Conservation (phyloP, 805 yeast genomes). For the Clavispora asparagi region DNA sequence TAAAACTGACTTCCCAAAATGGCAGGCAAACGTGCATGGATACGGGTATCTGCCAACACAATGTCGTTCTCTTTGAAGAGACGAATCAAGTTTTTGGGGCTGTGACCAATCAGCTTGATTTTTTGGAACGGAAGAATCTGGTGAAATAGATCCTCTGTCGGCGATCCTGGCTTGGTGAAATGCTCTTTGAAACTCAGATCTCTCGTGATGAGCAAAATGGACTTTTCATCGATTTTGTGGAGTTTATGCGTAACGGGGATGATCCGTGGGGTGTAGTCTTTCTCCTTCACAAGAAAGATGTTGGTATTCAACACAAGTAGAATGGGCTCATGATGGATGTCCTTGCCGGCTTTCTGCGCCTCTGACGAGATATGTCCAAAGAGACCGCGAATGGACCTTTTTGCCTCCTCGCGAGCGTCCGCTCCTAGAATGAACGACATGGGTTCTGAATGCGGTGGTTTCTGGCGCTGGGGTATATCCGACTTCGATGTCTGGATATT, state of each 20-base stretch:
- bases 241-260: slow-evolving; percentile 53
- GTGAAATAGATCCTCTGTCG: slow-evolving; percentile 57
- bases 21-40: slow-evolving; percentile 54
- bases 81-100: slow-evolving; percentile 41
- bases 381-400: slow-evolving; percentile 12
- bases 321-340: slow-evolving; percentile 17
- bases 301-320: slow-evolving; percentile 45
- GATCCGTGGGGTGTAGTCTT: slow-evolving; percentile 53
- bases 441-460: background rate
- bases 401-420: slow-evolving; percentile 15
- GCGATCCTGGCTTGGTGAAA: slow-evolving; percentile 43
- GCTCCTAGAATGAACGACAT: slow-evolving; percentile 16
- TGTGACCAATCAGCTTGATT: slow-evolving; percentile 42
- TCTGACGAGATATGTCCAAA: slow-evolving; percentile 7
- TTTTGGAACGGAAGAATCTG: slow-evolving; percentile 58
- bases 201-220: slow-evolving; percentile 62
- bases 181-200: slow-evolving; percentile 54
- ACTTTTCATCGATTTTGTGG: slow-evolving; percentile 42
- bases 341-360: slow-evolving; percentile 3
- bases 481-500: too few relatives aligned
- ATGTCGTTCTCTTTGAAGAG: slow-evolving; percentile 59
- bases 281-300: slow-evolving; percentile 37
- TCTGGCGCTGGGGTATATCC: background rate
- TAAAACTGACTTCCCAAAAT: slow-evolving; percentile 59
- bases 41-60: slow-evolving; percentile 64